Conservation (phyloP, 2,329 filamentous ascomycete species). For the Dothistroma septosporum region DNA sequence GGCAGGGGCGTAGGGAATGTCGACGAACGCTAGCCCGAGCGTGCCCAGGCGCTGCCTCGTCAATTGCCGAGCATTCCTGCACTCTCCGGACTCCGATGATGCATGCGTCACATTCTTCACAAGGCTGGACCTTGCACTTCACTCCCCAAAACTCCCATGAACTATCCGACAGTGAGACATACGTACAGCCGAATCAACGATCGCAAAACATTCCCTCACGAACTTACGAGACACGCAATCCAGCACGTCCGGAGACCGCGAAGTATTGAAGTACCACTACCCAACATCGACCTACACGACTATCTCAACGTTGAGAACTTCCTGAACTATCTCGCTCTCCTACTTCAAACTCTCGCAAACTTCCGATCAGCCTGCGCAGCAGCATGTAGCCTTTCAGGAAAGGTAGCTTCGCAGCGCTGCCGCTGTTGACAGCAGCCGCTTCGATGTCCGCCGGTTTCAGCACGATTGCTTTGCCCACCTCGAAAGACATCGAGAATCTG, state of each 20-base stretch:
- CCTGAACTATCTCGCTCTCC: no score
- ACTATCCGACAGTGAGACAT: background rate
- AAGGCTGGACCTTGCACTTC: background rate
- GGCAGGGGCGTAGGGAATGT: background rate
- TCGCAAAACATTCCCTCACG: background rate
- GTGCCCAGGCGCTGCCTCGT: background rate
- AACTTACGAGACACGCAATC: background rate
- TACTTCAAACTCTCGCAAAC: no score
- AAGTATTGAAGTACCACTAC: background rate
- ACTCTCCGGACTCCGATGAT: background rate
- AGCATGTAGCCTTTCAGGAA: no score
- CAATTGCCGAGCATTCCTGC: background rate
- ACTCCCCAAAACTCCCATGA: background rate
- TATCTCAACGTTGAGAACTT: no score
- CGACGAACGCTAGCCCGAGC: background rate
- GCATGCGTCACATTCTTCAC: background rate
- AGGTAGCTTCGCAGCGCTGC: no score
- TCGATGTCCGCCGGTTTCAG: no score
- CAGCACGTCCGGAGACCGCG: background rate
- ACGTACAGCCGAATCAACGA: background rate
- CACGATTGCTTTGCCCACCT: no score
- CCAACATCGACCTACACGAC: background rate
- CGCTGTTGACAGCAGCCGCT: no score
- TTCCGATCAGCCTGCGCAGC: no score
- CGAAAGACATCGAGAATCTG: no score